Base-by-base conservation (phyloP, 2,329 filamentous ascomycete species). In the Paecilomyces sp. region DNA sequence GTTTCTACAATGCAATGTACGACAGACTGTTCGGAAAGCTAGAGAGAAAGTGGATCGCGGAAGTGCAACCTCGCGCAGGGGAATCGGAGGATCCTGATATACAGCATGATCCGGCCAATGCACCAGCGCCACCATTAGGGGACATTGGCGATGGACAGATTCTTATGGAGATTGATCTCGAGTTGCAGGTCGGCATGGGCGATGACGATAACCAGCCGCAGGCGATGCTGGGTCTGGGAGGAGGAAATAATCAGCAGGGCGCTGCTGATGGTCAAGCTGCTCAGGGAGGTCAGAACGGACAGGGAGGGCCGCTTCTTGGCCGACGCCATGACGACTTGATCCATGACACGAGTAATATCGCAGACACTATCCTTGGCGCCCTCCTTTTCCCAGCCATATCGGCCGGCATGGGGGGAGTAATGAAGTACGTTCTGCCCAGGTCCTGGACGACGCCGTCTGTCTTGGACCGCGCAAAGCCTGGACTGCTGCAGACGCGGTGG, bases 321-420 rank as follows among this genome's bases (percentile, higher is more conserved):
- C 65, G 77, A 65, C 70, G 77, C 55, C 72, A 77, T 56, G 77
- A 80, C 57, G 78, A 80, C 57, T 74, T 85, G 3, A 77, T 81
- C 33, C 77, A 84, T 63, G 80, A 81, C 28, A 81, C 82, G 12
- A 80, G 79, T 34, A 79, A 79, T 33, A 73, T 89, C 31, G 83
- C 83, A 0, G 82, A 86, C 62, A 82, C 82, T 0, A 77, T 89
- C 47, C 78, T 90, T 33, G 87, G 87, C 5, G 87, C 88, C 1
- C 77, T 99, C 2, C 80, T 95, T 12, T 91, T 96, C 68, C 94
- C 94, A 0, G 86, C 85, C 11, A 85, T 97, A 53, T 92, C 91
- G 0, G 89, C 88, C 31, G 82, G 85, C 13, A 85, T 91, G 74
- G 94, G 94, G 53, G 88, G 92, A 67, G 69, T 91, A 0, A 79